These are phyloP conservation scores for Chalciporus sp. DNA, from an alignment of 1,284 basidiomycete genomes.

Conservation along the genomic window DNA sequence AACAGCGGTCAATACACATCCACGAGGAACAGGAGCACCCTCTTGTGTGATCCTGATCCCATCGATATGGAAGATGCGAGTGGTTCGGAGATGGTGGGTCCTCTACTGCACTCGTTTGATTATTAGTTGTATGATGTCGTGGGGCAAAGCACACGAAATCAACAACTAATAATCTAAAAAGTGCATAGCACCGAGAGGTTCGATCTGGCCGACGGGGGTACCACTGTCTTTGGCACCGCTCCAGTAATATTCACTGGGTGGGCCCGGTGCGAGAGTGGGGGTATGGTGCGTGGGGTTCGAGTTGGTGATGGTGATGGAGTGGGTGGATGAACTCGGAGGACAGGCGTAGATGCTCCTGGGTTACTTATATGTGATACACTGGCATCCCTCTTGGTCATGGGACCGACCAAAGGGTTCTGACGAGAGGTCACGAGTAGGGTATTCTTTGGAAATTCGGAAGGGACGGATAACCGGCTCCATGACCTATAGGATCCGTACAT, in stretches of 20 bases:
- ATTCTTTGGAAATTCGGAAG: neutral
- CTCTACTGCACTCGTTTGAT: too few relatives aligned
- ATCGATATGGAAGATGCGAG: slow-evolving; percentile 1
- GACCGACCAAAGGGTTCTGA: too few relatives aligned
- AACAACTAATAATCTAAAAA: too few relatives aligned
- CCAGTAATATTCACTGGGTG: slow-evolving; percentile 47
- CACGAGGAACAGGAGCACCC: slow-evolving; percentile 50
- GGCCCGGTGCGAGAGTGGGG: slow-evolving; percentile 43
- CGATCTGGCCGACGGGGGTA: slow-evolving; percentile 42
- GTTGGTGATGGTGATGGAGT: too few relatives aligned
- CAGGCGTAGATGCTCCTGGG: too few relatives aligned
- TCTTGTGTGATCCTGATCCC: slow-evolving; percentile 29
- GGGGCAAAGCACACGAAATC: too few relatives aligned
- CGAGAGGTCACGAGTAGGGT: neutral
- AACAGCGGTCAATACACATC: slow-evolving; percentile 51
- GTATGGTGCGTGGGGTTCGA: too few relatives aligned
- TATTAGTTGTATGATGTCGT: too few relatives aligned
- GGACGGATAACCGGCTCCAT: neutral
- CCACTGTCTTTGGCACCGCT: slow-evolving; percentile 51
- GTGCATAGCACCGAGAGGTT: slow-evolving; percentile 46
- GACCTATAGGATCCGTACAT: too few relatives aligned
- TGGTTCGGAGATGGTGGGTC: slow-evolving; percentile 57
- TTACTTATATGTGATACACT: too few relatives aligned
- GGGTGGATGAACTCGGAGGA: too few relatives aligned
- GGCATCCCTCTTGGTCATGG: too few relatives aligned